A percentile compares a stretch with the other conserved stretches of the same genome.
These are phyloP conservation scores for Coffea humblotiana DNA, from an alignment of 305 asterid genomes.

Conservation along the genomic window DNA sequence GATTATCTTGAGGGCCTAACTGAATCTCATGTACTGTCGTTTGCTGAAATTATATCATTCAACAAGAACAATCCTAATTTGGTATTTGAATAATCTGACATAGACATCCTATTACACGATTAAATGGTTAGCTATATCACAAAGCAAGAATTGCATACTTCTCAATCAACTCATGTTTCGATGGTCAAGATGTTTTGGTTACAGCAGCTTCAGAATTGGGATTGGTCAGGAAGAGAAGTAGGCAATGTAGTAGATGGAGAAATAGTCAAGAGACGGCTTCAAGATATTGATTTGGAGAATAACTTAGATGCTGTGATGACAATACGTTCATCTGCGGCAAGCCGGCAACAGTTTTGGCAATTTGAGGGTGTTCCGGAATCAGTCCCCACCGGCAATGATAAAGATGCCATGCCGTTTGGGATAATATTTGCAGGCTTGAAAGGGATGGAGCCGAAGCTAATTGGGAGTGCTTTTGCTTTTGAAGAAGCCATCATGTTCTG, in stretches of 20 bases:
- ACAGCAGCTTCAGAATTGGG: conserved; percentile 14
- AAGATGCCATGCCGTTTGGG: conserved; percentile 51
- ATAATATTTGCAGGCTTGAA: conserved; percentile 54
- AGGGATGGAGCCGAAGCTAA: conserved; percentile 49
- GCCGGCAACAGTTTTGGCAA: conserved; percentile 40
- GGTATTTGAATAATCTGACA: too few relatives aligned
- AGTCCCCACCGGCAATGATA: conserved; percentile 62
- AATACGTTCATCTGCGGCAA: conserved; percentile 31
- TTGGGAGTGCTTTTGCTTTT: conserved; percentile 53
- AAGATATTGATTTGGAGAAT: conserved; percentile 22
- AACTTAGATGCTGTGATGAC: conserved; percentile 57
- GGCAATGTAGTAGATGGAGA: conserved; percentile 43
- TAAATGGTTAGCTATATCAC: too few relatives aligned
- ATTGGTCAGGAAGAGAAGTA: conserved; percentile 39
- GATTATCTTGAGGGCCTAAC: too few relatives aligned
- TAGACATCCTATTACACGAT: too few relatives aligned
- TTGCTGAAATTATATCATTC: too few relatives aligned
- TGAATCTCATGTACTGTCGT: too few relatives aligned
- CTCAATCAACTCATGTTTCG: too few relatives aligned
- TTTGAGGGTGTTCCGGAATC: conserved; percentile 64
- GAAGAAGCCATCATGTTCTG: conserved; percentile 59
- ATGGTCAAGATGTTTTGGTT: too few relatives aligned
- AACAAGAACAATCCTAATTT: too few relatives aligned
- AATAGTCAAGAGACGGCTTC: conserved; percentile 44
- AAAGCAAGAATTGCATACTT: too few relatives aligned